Evolutionary conservation across 306 rosid species (phyloP), one percentile per base, ranked within the genome.

Genomic region (Rosa lucieae): DNA sequence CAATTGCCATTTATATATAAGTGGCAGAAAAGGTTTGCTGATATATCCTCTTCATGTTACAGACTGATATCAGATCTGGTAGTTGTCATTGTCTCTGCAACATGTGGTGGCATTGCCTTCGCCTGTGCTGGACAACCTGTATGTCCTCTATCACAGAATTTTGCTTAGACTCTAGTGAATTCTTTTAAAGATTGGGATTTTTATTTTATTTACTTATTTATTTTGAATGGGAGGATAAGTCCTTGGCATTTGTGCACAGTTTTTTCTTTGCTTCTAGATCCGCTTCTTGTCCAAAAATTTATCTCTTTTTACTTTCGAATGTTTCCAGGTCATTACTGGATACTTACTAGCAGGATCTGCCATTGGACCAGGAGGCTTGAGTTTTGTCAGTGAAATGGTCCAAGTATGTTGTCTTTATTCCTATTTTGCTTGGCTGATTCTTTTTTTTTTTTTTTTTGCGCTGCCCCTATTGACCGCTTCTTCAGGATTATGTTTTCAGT

Each of bases 71-170:
- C 97, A 55, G 98, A 96, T 83, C 88, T 96, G 32, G 99, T 96
- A 51, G 93, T 91, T 75, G 98, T 93, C 81, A 90, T 96, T 88
- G 99, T 96, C 52, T 96, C 99, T 80, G 99, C 99, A 48, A 90
- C 99, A 23, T 96, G 97, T 82, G 94, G 98, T 67, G 99, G 99
- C 83, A 91, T 96, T 88, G 99, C 97, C 78, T 93, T 96, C 82
- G 98, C 98, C 73, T 96, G 94, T 90, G 96, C 92, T 73, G 99
- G 99, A 83, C 99, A 96, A 84, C 97, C 99, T 88, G 97, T 96
- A 69, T 78, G 97, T 82, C 73, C 78, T 76, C 78, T 84, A 82
- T 75, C 85, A 55, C 78, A 65, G 29, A 61, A 53, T 11, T 46
- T 48, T 53, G 14, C 75, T 80, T 23, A 66, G 23, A 55, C 69